These are phyloP conservation scores for Chondrostereum purpureum DNA, from an alignment of 1,284 basidiomycete species.

Conservation along the genomic window DNA sequence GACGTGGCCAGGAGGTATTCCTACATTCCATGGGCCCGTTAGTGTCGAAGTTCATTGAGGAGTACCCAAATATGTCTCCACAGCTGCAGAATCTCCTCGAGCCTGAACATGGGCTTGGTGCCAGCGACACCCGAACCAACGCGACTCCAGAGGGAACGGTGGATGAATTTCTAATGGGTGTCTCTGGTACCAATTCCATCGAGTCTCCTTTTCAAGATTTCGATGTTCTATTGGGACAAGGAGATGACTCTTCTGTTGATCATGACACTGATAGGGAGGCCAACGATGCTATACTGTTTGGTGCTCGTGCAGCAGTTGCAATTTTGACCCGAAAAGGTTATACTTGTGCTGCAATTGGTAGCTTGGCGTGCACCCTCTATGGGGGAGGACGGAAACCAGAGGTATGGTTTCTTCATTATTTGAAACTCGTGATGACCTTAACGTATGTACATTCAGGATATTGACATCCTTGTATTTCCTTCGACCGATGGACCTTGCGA, in stretches of 20 bases:
- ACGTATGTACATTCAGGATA: neutral
- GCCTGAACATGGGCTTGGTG: too few relatives aligned
- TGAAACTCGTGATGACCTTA: neutral
- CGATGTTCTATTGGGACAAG: too few relatives aligned
- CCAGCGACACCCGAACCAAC: too few relatives aligned
- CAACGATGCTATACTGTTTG: neutral
- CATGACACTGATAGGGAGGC: neutral
- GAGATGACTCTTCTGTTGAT: neutral
- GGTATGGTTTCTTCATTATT: conserved; percentile 1
- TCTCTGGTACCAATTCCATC: neutral
- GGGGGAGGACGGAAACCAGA: neutral
- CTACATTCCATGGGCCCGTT: too few relatives aligned
- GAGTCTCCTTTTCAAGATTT: neutral
- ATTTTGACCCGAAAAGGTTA: neutral
- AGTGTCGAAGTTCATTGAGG: too few relatives aligned
- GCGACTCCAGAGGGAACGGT: neutral
- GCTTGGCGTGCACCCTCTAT: neutral
- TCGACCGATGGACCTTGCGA: neutral
- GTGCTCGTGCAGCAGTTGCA: neutral
- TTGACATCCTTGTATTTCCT: neutral
- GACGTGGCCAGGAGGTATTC: too few relatives aligned
- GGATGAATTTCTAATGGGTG: neutral
- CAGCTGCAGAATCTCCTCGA: too few relatives aligned
- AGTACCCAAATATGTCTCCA: too few relatives aligned
- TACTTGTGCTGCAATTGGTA: neutral